These are phyloP conservation scores for Leishmania martiniquensis DNA, from an alignment of 208 protist species.

Conservation along the genomic window DNA sequence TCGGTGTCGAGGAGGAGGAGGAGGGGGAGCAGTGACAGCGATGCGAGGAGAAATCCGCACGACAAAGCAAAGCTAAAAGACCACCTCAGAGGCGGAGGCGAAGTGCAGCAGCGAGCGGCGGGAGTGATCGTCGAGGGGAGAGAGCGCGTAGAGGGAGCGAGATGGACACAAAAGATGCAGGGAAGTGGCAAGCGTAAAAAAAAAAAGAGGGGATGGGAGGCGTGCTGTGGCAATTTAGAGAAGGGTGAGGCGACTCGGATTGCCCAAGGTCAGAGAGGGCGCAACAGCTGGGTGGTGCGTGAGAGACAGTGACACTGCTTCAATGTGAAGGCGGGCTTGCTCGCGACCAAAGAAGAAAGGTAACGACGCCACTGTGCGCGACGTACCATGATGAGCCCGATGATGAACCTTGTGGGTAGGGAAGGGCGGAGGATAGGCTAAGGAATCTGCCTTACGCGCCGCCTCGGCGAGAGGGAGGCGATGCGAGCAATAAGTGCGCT, in stretches of 20 bases:
- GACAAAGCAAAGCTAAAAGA: background rate
- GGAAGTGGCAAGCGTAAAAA: no score
- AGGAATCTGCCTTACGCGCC: background rate
- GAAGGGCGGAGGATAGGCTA: no score
- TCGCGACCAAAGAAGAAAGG: background rate
- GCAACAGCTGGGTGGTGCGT: background rate
- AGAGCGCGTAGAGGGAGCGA: no score
- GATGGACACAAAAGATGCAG: no score
- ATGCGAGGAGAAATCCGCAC: background rate
- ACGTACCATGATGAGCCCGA: background rate
- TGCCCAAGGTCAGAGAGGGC: background rate
- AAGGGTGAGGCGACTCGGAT: background rate
- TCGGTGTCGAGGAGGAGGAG: background rate
- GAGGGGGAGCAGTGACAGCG: no score
- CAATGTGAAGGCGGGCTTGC: background rate
- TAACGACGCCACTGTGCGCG: background rate
- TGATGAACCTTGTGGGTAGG: background rate
- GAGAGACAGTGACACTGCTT: background rate
- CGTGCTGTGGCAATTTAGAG: no score
- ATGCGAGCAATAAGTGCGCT: background rate
- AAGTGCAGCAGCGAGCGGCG: no score
- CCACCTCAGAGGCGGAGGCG: background rate
- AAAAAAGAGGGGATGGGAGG: no score
- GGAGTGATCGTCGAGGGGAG: no score
- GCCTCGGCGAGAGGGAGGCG: background rate